These are phyloP conservation scores for Solanum sitiens DNA, from an alignment of 257 asterid species.

Conservation along the genomic window DNA sequence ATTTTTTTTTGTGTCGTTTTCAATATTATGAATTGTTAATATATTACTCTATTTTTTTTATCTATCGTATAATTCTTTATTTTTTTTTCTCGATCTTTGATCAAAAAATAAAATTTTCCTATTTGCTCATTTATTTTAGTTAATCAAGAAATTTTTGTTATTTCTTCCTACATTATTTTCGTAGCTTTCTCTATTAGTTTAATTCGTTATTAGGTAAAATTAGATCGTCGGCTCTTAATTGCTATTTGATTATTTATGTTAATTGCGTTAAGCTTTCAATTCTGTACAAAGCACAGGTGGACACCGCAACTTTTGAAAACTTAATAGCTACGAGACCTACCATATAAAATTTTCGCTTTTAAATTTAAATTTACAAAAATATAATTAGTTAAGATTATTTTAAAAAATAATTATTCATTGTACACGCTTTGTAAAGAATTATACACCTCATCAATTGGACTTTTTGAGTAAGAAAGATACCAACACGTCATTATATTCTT, in stretches of 20 bases:
- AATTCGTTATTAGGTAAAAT: too few species aligned
- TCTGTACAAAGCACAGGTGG: too few species aligned
- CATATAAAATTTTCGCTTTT: too few species aligned
- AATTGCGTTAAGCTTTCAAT: too few species aligned
- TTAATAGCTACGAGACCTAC: too few species aligned
- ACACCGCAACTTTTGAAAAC: too few species aligned
- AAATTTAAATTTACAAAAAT: not conserved
- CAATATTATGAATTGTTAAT: not conserved
- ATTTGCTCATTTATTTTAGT: not conserved
- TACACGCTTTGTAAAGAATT: not conserved
- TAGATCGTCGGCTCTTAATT: fast-evolving
- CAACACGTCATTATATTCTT: not conserved
- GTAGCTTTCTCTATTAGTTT: too few species aligned
- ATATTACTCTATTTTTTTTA: not conserved
- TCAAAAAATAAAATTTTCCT: not conserved
- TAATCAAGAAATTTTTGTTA: not conserved
- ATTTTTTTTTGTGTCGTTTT: not conserved
- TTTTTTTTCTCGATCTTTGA: not conserved
- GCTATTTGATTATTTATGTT: fast-evolving
- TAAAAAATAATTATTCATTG: not conserved
- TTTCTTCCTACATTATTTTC: too few species aligned
- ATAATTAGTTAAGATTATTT: too few species aligned
- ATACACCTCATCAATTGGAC: not conserved
- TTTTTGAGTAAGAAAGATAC: not conserved
- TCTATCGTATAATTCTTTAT: not conserved